Conservation (phyloP, 805 yeast genomes). For the Yarrowia osloensis region DNA sequence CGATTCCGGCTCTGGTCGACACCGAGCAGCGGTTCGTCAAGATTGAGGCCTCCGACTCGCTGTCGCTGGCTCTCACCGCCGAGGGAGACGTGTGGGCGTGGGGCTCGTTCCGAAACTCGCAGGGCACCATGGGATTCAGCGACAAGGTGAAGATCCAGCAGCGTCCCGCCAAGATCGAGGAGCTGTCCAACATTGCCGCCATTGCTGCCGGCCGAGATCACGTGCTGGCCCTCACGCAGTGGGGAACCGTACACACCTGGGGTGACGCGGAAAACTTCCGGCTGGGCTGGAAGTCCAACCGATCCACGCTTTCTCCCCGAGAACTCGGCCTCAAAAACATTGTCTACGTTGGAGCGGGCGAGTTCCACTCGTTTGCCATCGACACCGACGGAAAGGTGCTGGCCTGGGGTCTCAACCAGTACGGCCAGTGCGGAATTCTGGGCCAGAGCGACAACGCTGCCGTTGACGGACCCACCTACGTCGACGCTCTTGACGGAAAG, state of each 20-base stretch:
- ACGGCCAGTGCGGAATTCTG: slow-evolving; percentile 90
- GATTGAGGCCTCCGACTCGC: slow-evolving; percentile 87
- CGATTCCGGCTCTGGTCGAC: slow-evolving; percentile 81
- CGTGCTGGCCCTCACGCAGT: slow-evolving; percentile 74
- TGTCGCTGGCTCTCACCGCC: slow-evolving; percentile 75
- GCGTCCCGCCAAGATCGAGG: slow-evolving; percentile 63
- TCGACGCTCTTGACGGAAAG: slow-evolving; percentile 62
- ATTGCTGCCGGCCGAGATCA: slow-evolving; percentile 94
- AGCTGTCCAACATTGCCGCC: slow-evolving; percentile 70
- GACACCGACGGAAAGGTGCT: slow-evolving; percentile 67
- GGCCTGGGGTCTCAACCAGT: slow-evolving; percentile 96
- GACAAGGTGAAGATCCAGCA: slow-evolving; percentile 63
- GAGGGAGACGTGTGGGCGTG: slow-evolving; percentile 93
- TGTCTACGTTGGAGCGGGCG: slow-evolving; percentile 85
- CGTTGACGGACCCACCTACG: slow-evolving; percentile 72
- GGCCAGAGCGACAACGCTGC: slow-evolving; percentile 69
- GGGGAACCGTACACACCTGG: slow-evolving; percentile 93
- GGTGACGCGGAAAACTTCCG: slow-evolving; percentile 95
- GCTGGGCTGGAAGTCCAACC: slow-evolving; percentile 68
- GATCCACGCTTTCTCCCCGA: slow-evolving; percentile 60
- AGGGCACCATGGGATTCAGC: slow-evolving; percentile 84
- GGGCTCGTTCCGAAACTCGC: slow-evolving; percentile 83
- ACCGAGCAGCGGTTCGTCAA: slow-evolving; percentile 63
- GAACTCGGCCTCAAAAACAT: slow-evolving; percentile 78
- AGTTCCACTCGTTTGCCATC: slow-evolving; percentile 93